Percentiles rank a stretch among this genome's conserved stretches.
Conservation (phyloP, 129 eudicot species). For the Heracleum sosnowskyi region DNA sequence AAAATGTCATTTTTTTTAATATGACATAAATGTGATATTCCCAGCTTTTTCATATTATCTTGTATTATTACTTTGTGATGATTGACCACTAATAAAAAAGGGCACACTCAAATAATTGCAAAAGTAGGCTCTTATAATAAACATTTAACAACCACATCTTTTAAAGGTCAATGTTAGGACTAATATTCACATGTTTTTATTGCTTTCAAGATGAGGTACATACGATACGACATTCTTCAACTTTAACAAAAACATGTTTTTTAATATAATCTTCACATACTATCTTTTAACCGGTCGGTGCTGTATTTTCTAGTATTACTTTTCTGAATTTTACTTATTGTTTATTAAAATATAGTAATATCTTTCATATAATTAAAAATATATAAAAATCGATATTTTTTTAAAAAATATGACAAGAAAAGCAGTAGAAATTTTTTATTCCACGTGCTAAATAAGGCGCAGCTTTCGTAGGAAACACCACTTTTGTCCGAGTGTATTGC, state of each 20-base stretch:
- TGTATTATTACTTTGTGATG: neutral
- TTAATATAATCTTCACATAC: too few species aligned
- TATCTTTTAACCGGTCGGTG: too few species aligned
- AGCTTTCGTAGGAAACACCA: neutral
- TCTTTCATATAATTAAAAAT: too few species aligned
- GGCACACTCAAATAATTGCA: neutral
- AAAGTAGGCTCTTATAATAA: neutral
- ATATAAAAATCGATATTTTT: too few species aligned
- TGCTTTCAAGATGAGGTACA: neutral
- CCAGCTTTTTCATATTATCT: neutral
- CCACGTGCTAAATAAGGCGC: constrained; percentile 1
- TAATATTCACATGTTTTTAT: neutral
- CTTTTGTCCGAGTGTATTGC: neutral
- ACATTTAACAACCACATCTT: neutral
- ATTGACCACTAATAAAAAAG: neutral
- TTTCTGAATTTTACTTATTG: too few species aligned
- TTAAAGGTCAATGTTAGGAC: neutral
- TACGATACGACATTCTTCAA: neutral
- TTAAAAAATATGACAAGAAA: too few species aligned
- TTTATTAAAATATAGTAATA: too few species aligned
- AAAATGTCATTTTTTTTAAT: too few species aligned
- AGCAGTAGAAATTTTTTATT: neutral
- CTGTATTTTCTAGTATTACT: too few species aligned
- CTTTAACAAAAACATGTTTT: neutral
- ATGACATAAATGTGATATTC: too few species aligned